Evolutionary conservation across 2,329 filamentous ascomycete species (phyloP).

Genomic region (Microdochium paspali): DNA sequence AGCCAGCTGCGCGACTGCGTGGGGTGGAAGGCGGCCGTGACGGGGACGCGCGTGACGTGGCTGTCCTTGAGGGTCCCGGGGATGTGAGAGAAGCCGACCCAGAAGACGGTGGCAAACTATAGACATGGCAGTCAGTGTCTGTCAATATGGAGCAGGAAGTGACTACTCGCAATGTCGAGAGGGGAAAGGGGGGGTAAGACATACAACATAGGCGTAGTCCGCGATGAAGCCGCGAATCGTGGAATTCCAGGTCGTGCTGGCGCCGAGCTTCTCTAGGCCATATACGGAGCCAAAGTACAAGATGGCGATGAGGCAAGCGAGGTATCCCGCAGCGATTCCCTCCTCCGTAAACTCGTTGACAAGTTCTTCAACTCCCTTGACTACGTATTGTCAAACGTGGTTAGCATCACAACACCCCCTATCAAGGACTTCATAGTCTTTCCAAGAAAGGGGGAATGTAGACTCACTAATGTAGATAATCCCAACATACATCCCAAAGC

Average conservation of each 20-base stretch:
- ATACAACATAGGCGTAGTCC: conserved; percentile 41
- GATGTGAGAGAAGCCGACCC: conserved; percentile 43
- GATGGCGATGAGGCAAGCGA: conserved; percentile 20
- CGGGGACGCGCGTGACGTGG: conserved; percentile 29
- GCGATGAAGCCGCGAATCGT: conserved; percentile 33
- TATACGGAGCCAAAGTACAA: conserved; percentile 40
- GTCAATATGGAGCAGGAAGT: neutral
- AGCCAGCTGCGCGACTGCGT: conserved; percentile 35
- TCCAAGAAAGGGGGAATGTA: neutral
- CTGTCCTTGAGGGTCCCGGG: conserved; percentile 32
- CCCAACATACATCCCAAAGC: conserved; percentile 44
- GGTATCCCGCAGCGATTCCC: conserved; percentile 31
- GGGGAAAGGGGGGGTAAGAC: conserved; percentile 2
- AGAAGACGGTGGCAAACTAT: conserved; percentile 39
- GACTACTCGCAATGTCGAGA: neutral
- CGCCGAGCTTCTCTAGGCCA: conserved; percentile 36
- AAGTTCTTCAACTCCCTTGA: conserved; percentile 47
- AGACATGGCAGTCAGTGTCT: too few relatives aligned
- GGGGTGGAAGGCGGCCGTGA: conserved; percentile 34
- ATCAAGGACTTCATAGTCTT: too few relatives aligned
- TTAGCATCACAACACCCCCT: too few relatives aligned
- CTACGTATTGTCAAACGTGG: conserved; percentile 14
- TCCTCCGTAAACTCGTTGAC: conserved; percentile 35
- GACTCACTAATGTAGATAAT: conserved; percentile 42
- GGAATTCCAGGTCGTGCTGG: conserved; percentile 31